Evolutionary conservation across 495 filamentous ascomycete genomes (phyloP), one percentile per base, ranked within the genome.

Genomic region (Hyphodiscus hymeniophilus): DNA sequence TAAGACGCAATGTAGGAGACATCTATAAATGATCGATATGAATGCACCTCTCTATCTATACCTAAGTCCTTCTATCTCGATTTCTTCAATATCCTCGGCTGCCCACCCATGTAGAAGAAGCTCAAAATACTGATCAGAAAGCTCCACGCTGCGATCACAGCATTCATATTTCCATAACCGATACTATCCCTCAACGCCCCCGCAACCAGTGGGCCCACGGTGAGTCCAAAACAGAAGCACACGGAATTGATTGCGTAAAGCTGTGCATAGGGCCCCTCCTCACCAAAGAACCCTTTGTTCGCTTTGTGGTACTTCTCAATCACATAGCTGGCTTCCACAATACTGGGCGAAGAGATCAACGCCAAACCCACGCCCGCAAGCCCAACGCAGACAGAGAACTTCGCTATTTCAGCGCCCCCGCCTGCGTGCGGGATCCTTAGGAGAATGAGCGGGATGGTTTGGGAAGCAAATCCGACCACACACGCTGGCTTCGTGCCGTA

Each of bases 81-180:
- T n/a, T n/a, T n/a, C n/a, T 28, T 28, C 5, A 56, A 38, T 22
- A 61, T 33, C 32, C 46, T 56, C n/a, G 66, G 68, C 45, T 60
- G 69, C 3, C 72, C 70, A 0, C 73, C 76, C 41, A 80, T 57
- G 36, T 64, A 73, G 15, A 74, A 38, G 48, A 66, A 68, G 8
- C 65, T 67, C n/a, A 74, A 43, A 16, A 59, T 49, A 17, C 74
- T 65, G 6, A 68, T 73, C 3, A 68, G 33, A n/a, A 54, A 60
- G 50, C 66, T 68, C 21, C 76, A 48, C 0, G 54, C 60, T 3
- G 70, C 76, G 30, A 78, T 50, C 7, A 75, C 66, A 5, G 68
- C 56, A 55, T 75, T 78, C 76, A 80, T 80, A 53, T 77, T 72
- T 15, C 76, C 74, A 53, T 77, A 79, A 1, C 75, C 76, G 31